phyloP scores from a whole-genome alignment of 2,329 filamentous ascomycete species.

The Aspergillus tamarii region DNA sequence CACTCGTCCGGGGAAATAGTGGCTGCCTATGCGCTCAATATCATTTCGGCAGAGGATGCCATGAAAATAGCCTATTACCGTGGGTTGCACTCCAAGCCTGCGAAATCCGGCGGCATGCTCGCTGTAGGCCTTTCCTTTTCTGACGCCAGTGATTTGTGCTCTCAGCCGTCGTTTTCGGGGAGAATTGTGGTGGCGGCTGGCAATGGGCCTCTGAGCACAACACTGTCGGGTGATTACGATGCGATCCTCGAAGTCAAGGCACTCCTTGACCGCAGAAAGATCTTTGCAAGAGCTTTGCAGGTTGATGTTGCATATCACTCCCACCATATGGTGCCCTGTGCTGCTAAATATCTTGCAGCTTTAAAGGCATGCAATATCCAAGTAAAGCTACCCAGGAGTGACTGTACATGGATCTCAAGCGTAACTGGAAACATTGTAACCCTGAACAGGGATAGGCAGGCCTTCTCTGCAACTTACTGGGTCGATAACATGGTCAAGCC shows the following conservation, averaged over 20 bases:
- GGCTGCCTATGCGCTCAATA: not conserved
- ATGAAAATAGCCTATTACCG: conserved; percentile 11
- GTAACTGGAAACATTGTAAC: not conserved
- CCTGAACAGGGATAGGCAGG: not conserved
- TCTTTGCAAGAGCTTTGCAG: not conserved
- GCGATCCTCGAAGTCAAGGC: not conserved
- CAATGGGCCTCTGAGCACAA: conserved; percentile 10
- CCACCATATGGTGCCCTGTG: conserved; percentile 5
- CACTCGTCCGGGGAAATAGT: conserved; percentile 5
- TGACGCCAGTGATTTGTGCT: not conserved
- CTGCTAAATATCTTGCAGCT: not conserved
- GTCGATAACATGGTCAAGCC: conserved; percentile 10
- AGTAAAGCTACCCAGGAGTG: not conserved
- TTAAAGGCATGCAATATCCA: conserved; percentile 3
- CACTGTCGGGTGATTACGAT: conserved; percentile 12
- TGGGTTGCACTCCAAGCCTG: not conserved
- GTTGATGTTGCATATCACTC: conserved; percentile 19
- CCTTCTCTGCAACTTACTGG: conserved; percentile 1
- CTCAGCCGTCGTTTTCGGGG: not conserved
- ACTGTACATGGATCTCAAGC: conserved; percentile 4
- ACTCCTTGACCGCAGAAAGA: not conserved
- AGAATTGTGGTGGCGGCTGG: conserved; percentile 3
- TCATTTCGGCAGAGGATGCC: conserved; percentile 3
- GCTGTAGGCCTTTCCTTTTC: not conserved
- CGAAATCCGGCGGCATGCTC: not conserved